Conservation (phyloP, 345 rosid species). For the Salix viminalis region DNA sequence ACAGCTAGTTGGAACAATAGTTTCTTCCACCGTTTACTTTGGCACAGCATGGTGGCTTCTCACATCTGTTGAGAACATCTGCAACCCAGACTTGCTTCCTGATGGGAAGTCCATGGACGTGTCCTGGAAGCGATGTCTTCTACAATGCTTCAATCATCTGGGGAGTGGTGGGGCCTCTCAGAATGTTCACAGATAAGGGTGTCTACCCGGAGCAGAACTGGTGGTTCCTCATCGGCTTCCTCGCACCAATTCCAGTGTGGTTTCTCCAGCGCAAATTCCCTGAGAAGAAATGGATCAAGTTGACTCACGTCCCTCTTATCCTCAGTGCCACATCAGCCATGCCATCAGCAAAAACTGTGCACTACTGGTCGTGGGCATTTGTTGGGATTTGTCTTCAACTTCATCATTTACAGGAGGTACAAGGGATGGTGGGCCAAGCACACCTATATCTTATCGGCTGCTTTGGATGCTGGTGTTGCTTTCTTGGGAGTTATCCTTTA, state of each 20-base stretch:
- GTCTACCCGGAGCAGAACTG: conserved; percentile 60
- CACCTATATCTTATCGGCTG: conserved; percentile 70
- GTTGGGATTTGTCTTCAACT: conserved; percentile 72
- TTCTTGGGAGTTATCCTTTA: conserved; percentile 59
- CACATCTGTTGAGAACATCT: conserved; percentile 50
- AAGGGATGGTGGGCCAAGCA: conserved; percentile 76
- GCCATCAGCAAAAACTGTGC: conserved; percentile 69
- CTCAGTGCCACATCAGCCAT: conserved; percentile 38
- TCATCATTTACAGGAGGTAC: conserved; percentile 46
- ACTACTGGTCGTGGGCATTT: conserved; percentile 50
- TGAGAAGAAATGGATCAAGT: conserved; percentile 54
- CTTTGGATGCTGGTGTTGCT: conserved; percentile 74
- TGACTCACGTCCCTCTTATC: conserved; percentile 59
- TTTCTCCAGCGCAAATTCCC: conserved; percentile 51
- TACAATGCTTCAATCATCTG: conserved; percentile 84
- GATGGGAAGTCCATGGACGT: conserved; percentile 85
- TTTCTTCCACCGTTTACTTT: conserved; percentile 55
- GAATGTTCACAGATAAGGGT: conserved; percentile 63
- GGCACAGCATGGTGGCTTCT: conserved; percentile 84
- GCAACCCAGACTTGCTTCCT: conserved; percentile 47
- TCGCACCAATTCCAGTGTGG: conserved; percentile 75
- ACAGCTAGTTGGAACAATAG: conserved; percentile 62
- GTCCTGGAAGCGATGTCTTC: conserved; percentile 68
- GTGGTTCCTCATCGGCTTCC: conserved; percentile 70
- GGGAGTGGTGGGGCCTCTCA: conserved; percentile 76